phyloP scores from a whole-genome alignment of 2,329 filamentous ascomycete species.

The Aspergillus sp. region DNA sequence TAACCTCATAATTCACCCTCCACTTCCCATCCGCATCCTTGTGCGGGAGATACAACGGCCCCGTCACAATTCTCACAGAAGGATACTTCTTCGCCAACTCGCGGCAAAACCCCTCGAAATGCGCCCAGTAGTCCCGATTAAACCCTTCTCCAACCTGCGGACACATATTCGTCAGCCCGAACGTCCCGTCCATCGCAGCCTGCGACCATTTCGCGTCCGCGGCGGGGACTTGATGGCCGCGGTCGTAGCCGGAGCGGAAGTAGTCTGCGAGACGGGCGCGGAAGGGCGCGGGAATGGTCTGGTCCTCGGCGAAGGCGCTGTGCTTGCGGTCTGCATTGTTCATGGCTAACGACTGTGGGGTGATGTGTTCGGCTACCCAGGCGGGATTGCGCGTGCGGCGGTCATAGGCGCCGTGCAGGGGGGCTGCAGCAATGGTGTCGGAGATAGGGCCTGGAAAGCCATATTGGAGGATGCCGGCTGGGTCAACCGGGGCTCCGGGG shows the following conservation, averaged over 20 bases:
- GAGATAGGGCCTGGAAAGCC: slow-evolving; percentile 86
- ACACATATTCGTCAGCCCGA: slow-evolving; percentile 92
- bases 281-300: slow-evolving; percentile 72
- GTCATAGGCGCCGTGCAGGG: slow-evolving; percentile 83
- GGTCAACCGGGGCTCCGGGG: slow-evolving; percentile 54
- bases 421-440: slow-evolving; percentile 69
- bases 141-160: slow-evolving; percentile 97
- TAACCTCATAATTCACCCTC: slow-evolving; percentile 92
- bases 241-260: slow-evolving; percentile 87
- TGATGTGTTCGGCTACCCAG: slow-evolving; percentile 97
- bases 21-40: slow-evolving; percentile 87
- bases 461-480: slow-evolving; percentile 71
- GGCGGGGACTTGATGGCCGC: slow-evolving; percentile 93
- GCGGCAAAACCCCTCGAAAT: slow-evolving; percentile 95
- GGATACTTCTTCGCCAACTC: slow-evolving; percentile 74
- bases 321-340: slow-evolving; percentile 77
- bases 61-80: slow-evolving; percentile 83
- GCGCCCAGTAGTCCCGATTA: slow-evolving; percentile 98
- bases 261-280: slow-evolving; percentile 89
- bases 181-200: slow-evolving; percentile 89
- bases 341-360: slow-evolving; percentile 67
- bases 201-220: slow-evolving; percentile 96
- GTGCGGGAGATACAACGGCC: slow-evolving; percentile 85
- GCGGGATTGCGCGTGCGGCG: slow-evolving; percentile 82
- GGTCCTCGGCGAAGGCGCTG: slow-evolving; percentile 77